These are phyloP conservation scores for Tricholoma bakamatsutake DNA, from an alignment of 768 basidiomycete species.

Conservation along the genomic window DNA sequence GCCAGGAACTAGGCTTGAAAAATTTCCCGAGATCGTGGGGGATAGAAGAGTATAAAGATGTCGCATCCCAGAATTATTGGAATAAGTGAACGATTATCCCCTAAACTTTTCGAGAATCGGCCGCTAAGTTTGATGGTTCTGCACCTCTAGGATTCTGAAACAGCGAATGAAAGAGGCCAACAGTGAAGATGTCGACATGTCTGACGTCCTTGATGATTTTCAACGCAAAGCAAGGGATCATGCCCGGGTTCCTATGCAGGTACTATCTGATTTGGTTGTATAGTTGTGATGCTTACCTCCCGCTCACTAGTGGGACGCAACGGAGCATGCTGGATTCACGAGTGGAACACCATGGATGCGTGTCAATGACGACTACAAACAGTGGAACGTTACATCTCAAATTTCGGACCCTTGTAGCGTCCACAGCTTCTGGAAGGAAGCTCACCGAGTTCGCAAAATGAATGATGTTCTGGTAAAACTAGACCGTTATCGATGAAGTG, in stretches of 20 bases:
- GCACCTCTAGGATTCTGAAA: slow-evolving; percentile 30
- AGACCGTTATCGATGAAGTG: neutral
- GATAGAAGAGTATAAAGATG: slow-evolving; percentile 69
- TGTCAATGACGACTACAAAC: slow-evolving; percentile 59
- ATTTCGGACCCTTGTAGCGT: slow-evolving; percentile 45
- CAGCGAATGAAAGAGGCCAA: slow-evolving; percentile 29
- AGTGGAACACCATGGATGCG: slow-evolving; percentile 69
- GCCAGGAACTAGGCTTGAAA: slow-evolving; percentile 65
- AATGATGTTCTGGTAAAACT: slow-evolving; percentile 45
- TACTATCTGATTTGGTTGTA: slow-evolving; percentile 12
- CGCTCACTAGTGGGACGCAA: slow-evolving; percentile 46
- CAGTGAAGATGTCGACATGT: slow-evolving; percentile 48
- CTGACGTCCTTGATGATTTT: slow-evolving; percentile 51
- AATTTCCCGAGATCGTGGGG: slow-evolving; percentile 61
- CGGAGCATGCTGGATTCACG: slow-evolving; percentile 58
- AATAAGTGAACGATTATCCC: slow-evolving; percentile 35
- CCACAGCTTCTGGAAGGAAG: slow-evolving; percentile 53
- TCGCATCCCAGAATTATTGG: slow-evolving; percentile 57
- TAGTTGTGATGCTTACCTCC: neutral
- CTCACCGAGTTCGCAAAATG: slow-evolving; percentile 47
- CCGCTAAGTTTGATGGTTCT: neutral
- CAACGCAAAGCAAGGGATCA: slow-evolving; percentile 67
- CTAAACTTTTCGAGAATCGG: neutral
- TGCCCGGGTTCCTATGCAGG: slow-evolving; percentile 66
- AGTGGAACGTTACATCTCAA: slow-evolving; percentile 53